Conservation (phyloP, 164 flowering plant genomes). For the Vitis rupestris region DNA sequence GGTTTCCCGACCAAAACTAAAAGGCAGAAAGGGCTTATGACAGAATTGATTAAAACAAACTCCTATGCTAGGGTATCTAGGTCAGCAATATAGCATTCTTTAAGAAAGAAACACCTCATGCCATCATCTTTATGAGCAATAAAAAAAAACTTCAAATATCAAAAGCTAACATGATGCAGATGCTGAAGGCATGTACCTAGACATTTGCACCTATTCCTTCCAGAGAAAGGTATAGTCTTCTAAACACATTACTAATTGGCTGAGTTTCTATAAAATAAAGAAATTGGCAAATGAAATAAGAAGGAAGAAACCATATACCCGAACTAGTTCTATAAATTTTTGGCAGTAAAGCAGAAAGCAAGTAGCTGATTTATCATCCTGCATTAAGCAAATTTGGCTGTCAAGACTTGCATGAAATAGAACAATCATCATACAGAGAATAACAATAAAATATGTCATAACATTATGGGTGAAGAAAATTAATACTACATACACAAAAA, state of each 20-base stretch:
- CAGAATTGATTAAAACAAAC: too few species aligned
- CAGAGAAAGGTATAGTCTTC: neutral
- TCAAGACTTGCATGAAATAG: neutral
- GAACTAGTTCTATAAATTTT: slow-evolving; percentile 87
- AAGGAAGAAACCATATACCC: slow-evolving; percentile 50
- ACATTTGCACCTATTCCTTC: neutral
- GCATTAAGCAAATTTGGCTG: slow-evolving; percentile 28
- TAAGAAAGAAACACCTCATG: neutral
- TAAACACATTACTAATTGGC: neutral
- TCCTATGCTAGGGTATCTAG: too few species aligned
- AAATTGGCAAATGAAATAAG: neutral
- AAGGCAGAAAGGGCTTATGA: too few species aligned
- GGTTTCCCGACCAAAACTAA: too few species aligned
- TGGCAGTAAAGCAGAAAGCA: slow-evolving; percentile 93
- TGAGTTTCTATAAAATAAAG: neutral
- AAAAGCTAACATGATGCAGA: neutral
- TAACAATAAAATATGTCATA: neutral
- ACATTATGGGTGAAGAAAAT: neutral
- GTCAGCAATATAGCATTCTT: neutral
- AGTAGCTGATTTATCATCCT: slow-evolving; percentile 73
- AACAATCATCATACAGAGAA: neutral
- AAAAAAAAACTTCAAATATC: too few species aligned
- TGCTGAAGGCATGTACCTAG: neutral
- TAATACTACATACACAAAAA: neutral
- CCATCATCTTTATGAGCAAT: neutral